Evolutionary conservation across 1,139 yeast genomes (phyloP).

Genomic region (Hansenula sp.): DNA sequence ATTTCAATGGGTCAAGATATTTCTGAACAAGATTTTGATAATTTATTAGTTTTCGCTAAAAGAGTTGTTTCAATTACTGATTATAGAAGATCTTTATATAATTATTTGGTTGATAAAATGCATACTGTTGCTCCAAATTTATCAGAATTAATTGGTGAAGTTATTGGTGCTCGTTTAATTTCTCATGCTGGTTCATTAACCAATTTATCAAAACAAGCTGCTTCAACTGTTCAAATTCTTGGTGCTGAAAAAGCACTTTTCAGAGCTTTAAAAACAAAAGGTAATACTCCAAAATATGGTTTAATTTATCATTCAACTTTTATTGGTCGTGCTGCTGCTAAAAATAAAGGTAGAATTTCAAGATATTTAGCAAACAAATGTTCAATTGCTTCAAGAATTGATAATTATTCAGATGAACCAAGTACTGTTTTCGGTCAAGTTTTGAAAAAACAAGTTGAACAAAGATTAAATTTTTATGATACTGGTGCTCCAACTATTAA

Average conservation of each 20-base stretch:
- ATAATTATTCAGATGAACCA: constrained; percentile 88
- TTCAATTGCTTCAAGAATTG: constrained; percentile 98
- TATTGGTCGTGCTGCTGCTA: constrained; percentile 93
- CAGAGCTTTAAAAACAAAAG: constrained; percentile 97
- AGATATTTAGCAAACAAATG: constrained; percentile 98
- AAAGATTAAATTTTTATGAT: constrained; percentile 92
- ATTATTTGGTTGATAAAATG: constrained; percentile 92
- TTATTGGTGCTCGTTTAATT: constrained; percentile 96
- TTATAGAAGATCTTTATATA: constrained; percentile 83
- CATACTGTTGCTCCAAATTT: constrained; percentile 96
- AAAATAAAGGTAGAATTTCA: constrained; percentile 98
- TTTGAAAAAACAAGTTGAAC: constrained; percentile 95
- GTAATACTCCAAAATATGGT: constrained; percentile 98
- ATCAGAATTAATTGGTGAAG: constrained; percentile 95
- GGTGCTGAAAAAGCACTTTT: constrained; percentile 99
- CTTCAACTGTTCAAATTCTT: constrained; percentile 95
- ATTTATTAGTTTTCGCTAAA: constrained; percentile 86
- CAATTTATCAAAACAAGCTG: constrained; percentile 95
- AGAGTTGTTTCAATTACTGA: constrained; percentile 92
- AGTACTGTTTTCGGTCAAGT: constrained; percentile 83
- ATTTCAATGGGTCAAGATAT: constrained; percentile 99
- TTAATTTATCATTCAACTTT: constrained; percentile 94
- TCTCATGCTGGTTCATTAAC: constrained; percentile 98
- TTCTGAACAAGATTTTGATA: constrained; percentile 88
- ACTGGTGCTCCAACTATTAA: constrained; percentile 97